phyloP scores from a whole-genome alignment of 169 alveolate genomes.

The Neospora caninum region DNA sequence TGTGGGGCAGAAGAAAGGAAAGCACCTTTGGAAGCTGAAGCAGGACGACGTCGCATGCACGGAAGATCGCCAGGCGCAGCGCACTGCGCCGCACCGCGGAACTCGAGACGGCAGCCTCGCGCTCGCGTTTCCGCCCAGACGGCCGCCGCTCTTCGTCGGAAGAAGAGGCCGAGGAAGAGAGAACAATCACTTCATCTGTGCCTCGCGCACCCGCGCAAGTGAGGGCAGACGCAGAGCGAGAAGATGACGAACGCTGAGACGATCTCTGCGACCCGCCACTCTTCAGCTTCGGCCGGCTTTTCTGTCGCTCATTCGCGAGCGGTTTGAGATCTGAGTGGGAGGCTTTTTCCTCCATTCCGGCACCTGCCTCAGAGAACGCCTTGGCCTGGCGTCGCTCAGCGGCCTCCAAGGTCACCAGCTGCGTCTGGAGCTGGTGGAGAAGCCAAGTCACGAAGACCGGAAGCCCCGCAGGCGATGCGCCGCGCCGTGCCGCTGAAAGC shows the following conservation, averaged over 20 bases:
- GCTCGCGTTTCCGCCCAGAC: background rate
- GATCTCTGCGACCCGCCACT: background rate
- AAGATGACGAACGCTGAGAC: background rate
- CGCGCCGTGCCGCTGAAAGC: too few relatives aligned
- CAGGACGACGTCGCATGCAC: slow-evolving; percentile 64
- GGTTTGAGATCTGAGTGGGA: too few relatives aligned
- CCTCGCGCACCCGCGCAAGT: background rate
- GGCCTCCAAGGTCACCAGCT: background rate
- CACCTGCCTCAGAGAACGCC: background rate
- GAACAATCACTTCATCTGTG: background rate
- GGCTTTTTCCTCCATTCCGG: background rate
- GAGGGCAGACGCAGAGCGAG: background rate
- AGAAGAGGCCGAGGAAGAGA: slow-evolving; percentile 26
- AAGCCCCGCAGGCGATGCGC: background rate
- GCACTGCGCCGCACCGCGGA: background rate
- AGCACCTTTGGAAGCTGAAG: slow-evolving; percentile 53
- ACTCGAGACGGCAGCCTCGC: background rate
- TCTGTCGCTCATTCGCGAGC: background rate
- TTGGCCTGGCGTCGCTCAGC: background rate
- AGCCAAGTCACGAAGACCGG: slow-evolving; percentile 10
- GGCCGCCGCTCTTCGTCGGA: slow-evolving; percentile 18
- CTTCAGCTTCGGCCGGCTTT: background rate
- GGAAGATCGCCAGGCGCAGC: slow-evolving; percentile 45
- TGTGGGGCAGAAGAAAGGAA: slow-evolving; percentile 62
- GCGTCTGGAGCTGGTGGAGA: slow-evolving; percentile 29